These are phyloP conservation scores for Corynespora cassiicola DNA, from an alignment of 2,329 filamentous ascomycete species.

Conservation along the genomic window DNA sequence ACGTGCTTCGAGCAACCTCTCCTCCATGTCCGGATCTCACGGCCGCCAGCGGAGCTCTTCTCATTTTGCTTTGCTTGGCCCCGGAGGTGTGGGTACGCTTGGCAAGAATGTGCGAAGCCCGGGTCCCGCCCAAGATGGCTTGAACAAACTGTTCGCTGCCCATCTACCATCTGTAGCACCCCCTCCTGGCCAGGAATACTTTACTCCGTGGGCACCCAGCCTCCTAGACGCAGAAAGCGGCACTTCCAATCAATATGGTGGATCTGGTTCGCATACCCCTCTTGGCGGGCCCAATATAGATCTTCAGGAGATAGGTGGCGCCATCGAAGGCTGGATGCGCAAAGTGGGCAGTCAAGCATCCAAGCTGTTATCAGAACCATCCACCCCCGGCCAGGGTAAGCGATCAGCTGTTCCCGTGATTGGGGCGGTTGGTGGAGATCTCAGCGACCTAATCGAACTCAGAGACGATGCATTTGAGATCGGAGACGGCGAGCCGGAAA, in stretches of 20 bases:
- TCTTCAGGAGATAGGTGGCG: constrained; percentile 84
- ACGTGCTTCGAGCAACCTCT: constrained; percentile 46
- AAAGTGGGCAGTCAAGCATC: constrained; percentile 74
- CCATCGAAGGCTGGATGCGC: constrained; percentile 88
- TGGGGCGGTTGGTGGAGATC: constrained; percentile 52
- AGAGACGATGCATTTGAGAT: constrained; percentile 62
- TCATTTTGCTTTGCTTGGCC: constrained; percentile 71
- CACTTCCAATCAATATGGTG: constrained; percentile 30
- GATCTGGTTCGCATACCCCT: constrained; percentile 37
- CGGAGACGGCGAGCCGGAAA: constrained; percentile 38
- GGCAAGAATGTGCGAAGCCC: constrained; percentile 72
- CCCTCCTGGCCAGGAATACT: constrained; percentile 63
- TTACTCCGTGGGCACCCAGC: constrained; percentile 47
- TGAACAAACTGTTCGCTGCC: constrained; percentile 84
- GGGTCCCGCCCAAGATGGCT: constrained; percentile 81
- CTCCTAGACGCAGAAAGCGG: constrained; percentile 39
- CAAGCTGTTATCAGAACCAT: constrained; percentile 42
- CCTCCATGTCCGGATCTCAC: constrained; percentile 43
- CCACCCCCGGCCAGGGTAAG: constrained; percentile 35
- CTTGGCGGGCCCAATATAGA: constrained; percentile 45
- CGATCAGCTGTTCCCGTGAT: constrained; percentile 41
- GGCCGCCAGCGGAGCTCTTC: constrained; percentile 46
- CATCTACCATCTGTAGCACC: constrained; percentile 79
- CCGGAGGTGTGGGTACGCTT: constrained; percentile 88
- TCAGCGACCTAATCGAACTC: constrained; percentile 75